Percentiles rank a stretch among this genome's conserved stretches.
phyloP scores from a whole-genome alignment of 371 early-diverging fungal species.

The Saksenaea vasiformis region DNA sequence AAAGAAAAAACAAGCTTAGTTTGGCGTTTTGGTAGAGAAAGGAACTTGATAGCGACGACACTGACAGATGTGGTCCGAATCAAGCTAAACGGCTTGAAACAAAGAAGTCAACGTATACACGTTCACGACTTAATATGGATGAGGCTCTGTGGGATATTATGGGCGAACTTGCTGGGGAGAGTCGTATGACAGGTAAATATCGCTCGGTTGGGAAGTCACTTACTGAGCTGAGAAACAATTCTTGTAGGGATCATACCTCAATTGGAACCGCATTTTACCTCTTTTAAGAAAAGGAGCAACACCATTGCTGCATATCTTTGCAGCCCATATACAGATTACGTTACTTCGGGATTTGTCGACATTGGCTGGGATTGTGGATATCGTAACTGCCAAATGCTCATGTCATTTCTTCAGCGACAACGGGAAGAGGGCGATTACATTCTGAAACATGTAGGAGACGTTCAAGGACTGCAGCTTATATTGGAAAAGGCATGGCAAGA shows the following conservation, averaged over 20 bases:
- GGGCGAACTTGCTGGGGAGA: conserved; percentile 26
- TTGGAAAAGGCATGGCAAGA: conserved; percentile 72
- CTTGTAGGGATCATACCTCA: conserved; percentile 44
- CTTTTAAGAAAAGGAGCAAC: conserved; percentile 23
- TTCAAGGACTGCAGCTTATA: conserved; percentile 57
- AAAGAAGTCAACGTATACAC: conserved; percentile 10
- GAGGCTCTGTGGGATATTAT: conserved; percentile 32
- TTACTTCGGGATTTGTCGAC: conserved; percentile 51
- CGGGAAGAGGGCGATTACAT: conserved; percentile 26
- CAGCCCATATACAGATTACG: conserved; percentile 47
- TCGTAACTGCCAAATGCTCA: conserved; percentile 72
- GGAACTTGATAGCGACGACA: neutral
- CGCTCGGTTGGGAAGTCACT: neutral
- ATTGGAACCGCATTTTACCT: conserved; percentile 40
- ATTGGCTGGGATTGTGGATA: conserved; percentile 83
- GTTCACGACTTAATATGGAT: conserved; percentile 26
- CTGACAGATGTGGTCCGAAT: neutral
- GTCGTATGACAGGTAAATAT: conserved; percentile 38
- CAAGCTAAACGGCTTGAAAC: neutral
- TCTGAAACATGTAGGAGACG: conserved; percentile 47
- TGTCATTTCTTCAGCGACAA: conserved; percentile 54
- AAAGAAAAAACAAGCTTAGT: neutral
- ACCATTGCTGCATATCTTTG: conserved; percentile 43
- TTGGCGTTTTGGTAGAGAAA: neutral
- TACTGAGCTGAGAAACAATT: conserved; percentile 5